These are phyloP conservation scores for Puccinia novopanici DNA, from an alignment of 1,284 basidiomycete genomes.

Conservation along the genomic window DNA sequence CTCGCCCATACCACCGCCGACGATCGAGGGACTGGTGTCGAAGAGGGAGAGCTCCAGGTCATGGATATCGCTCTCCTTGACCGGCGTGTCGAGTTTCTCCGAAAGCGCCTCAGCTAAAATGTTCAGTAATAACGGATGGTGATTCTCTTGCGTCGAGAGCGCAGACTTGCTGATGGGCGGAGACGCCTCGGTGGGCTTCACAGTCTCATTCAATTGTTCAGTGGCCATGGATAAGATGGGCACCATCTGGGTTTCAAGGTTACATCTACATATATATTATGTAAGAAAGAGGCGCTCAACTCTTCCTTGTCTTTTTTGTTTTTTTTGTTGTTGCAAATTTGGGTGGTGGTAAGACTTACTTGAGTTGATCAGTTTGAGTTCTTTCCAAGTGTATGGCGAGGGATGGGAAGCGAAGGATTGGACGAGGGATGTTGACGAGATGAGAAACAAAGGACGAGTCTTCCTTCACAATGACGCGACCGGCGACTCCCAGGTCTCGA, in stretches of 20 bases:
- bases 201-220: constrained; percentile 39
- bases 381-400: constrained; percentile 80
- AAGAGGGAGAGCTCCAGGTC: constrained; percentile 94
- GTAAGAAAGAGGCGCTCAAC: not conserved
- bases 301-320: not conserved
- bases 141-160: constrained; percentile 64
- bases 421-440: constrained; percentile 81
- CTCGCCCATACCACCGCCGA: constrained; percentile 89
- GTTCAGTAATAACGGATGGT: constrained; percentile 79
- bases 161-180: constrained; percentile 54
- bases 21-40: constrained; percentile 79
- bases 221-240: constrained; percentile 57
- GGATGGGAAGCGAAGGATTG: constrained; percentile 83
- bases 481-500: constrained; percentile 85
- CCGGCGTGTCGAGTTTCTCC: constrained; percentile 59
- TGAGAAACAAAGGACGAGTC: constrained; percentile 68
- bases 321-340: no score
- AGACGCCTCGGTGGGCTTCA: constrained; percentile 62
- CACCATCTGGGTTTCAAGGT: constrained; percentile 60
- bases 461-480: constrained; percentile 73
- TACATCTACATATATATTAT: constrained; percentile 53
- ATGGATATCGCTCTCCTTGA: constrained; percentile 79
- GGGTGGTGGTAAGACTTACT: constrained; percentile 55
- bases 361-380: constrained; percentile 71
- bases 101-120: constrained; percentile 75